A percentile compares a stretch with the other conserved stretches of the same genome.
Evolutionary conservation across 139 green algal species (phyloP).

Genomic region (Chlorella vulgaris): DNA sequence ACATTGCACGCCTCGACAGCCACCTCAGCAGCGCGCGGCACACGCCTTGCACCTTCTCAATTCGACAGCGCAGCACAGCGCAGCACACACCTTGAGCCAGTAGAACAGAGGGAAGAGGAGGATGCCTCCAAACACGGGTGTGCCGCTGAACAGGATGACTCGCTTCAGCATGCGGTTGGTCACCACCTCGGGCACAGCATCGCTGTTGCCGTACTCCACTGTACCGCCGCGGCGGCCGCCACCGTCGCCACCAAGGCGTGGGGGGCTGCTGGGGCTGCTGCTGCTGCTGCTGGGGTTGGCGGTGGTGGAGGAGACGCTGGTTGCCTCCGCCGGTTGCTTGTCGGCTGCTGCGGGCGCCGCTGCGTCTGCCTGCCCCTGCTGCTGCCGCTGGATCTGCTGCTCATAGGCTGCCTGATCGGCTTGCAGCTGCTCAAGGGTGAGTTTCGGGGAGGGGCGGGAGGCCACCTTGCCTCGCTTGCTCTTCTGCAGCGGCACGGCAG

Average conservation of each 20-base stretch:
- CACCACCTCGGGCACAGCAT: slow-evolving; percentile 31
- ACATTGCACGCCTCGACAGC: too few relatives aligned
- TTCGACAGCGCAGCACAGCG: background rate
- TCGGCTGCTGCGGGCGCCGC: background rate
- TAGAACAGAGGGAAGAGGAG: slow-evolving; percentile 74
- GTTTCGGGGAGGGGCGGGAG: slow-evolving; percentile 34
- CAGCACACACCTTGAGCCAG: slow-evolving; percentile 56
- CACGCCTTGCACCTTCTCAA: background rate
- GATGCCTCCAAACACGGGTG: slow-evolving; percentile 65
- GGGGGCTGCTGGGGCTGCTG: too few relatives aligned
- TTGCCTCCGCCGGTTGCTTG: background rate
- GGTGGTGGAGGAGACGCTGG: too few relatives aligned
- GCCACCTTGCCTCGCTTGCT: slow-evolving; percentile 54
- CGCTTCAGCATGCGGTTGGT: slow-evolving; percentile 76
- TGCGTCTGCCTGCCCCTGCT: background rate
- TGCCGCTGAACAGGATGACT: slow-evolving; percentile 65
- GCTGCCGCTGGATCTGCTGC: slow-evolving; percentile 8
- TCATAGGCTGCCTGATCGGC: slow-evolving; percentile 31
- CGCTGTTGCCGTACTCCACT: slow-evolving; percentile 15
- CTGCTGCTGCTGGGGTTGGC: slow-evolving; percentile 1
- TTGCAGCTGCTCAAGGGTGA: slow-evolving; percentile 44
- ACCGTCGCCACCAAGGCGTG: too few relatives aligned
- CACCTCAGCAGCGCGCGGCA: background rate
- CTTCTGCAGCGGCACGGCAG: slow-evolving; percentile 24
- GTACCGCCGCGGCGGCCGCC: background rate